Base-by-base conservation (phyloP, 371 early-diverging fungal genomes). In the Apophysomyces variabilis region DNA sequence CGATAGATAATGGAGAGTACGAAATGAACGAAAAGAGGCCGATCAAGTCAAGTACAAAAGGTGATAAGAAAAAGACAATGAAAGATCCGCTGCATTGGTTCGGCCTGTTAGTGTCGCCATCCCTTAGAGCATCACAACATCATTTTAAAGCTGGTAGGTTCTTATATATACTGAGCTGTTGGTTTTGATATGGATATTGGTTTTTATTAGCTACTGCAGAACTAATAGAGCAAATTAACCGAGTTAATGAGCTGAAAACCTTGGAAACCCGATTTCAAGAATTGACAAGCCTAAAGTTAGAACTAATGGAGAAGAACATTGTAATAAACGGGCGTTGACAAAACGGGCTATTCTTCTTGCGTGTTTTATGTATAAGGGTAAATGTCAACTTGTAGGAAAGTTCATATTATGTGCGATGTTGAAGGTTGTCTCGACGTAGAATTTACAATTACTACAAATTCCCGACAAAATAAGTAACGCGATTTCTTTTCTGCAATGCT, bases 71-170 rank as follows among this genome's bases (percentile, higher is more conserved):
- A 62, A 70, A 72, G 38, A 74, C 64, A 39, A 67, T 32, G 14
- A 58, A 69, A 9, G 74, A 89, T 69, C 89, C 89, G 61, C 62
- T 89, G 45, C 74, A 85, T 68, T 89, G 89, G 89, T 89, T 88
- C 76, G 89, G 89, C 5, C 59, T 87, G 60, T 77, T 89, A 32
- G 87, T 86, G 18, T 85, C 89, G 56, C 80, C 87, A 1, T 77
- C 84, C 8, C 72, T 89, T 54, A 76, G 83, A 39, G 74, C 76
- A 7, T 77, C 86, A 2, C 89, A 89, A 62, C 67, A 69, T 3
- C 77, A 78, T 59, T 85, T 85, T 43, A 79, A 78, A 50, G 64
- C 61, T 60, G 80, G 85, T 80, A 74, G 61, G 16, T 9, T 13
- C 37, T 32, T 18, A 13, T 7, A 47, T 54, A 56, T 38, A 18